These are phyloP conservation scores for Annulohypoxylon nitens DNA, from an alignment of 495 filamentous ascomycete genomes.

Conservation along the genomic window DNA sequence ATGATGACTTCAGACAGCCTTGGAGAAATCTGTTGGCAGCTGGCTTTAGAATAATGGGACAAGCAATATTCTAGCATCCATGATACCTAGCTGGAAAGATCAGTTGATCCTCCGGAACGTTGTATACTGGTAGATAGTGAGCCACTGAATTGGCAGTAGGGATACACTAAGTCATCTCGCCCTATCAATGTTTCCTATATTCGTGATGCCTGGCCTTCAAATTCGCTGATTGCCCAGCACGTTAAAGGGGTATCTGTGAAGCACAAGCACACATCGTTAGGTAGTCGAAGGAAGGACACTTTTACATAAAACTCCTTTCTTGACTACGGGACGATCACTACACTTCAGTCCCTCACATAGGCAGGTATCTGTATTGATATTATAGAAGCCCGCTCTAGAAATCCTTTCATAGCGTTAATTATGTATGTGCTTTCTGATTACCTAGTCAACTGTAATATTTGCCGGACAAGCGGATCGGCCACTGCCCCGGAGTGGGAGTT, in stretches of 20 bases:
- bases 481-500: slow-evolving; percentile 20
- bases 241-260: neutral
- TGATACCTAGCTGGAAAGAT: no score
- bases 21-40: no score
- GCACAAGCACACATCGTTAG: slow-evolving; percentile 19
- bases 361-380: neutral
- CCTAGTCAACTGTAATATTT: neutral
- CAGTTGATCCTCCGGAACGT: no score
- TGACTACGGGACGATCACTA: neutral
- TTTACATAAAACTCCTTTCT: slow-evolving; percentile 11
- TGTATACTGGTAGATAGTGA: neutral
- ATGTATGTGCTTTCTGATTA: slow-evolving; percentile 1
- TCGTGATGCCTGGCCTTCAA: no score
- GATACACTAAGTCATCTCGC: no score
- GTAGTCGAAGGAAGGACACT: neutral
- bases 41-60: no score
- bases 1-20: no score
- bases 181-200: neutral
- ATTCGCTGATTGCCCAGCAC: no score
- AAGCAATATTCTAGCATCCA: no score
- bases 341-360: slow-evolving; percentile 21
- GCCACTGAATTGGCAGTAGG: neutral
- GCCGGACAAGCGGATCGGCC: slow-evolving; percentile 9
- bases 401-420: neutral
- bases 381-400: neutral